Percentiles rank a stretch among this genome's conserved stretches.
Evolutionary conservation across 768 basidiomycete species (phyloP).

Genomic region (Lactarius pseudohatsudake): DNA sequence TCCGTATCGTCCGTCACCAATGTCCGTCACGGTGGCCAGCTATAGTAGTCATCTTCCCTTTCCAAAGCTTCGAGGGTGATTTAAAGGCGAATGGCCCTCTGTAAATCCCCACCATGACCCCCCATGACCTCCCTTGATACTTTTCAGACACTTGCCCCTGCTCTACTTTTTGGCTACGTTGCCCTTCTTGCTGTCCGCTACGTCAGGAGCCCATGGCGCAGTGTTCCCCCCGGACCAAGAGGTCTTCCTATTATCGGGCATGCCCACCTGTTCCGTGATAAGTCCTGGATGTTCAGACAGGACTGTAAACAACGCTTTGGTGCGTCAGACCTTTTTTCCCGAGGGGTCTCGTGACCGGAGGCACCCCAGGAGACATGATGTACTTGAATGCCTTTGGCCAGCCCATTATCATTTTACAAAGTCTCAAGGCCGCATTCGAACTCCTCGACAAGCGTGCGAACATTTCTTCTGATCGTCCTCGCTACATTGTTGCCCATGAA

Average conservation of each 20-base stretch:
- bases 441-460: conserved; percentile 39
- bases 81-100: neutral
- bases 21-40: neutral
- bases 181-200: neutral
- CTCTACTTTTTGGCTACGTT: neutral
- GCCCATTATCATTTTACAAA: conserved; percentile 36
- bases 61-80: neutral
- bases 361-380: conserved; percentile 11
- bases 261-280: conserved; percentile 2
- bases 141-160: neutral
- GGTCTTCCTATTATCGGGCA: conserved; percentile 21
- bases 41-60: neutral
- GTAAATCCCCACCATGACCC: neutral
- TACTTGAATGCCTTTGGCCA: conserved; percentile 14
- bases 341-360: neutral
- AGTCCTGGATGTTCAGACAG: conserved; percentile 4
- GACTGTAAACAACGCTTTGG: conserved; percentile 13
- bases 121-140: neutral
- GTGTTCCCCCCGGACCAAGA: conserved; percentile 14
- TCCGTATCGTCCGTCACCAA: neutral
- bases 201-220: conserved; percentile 18
- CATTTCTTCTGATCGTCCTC: conserved; percentile 34
- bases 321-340: neutral
- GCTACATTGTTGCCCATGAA: conserved; percentile 35
- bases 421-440: conserved; percentile 36